Evolutionary conservation across 805 yeast species (phyloP).

Genomic region (Kurtzmaniella fragi): DNA sequence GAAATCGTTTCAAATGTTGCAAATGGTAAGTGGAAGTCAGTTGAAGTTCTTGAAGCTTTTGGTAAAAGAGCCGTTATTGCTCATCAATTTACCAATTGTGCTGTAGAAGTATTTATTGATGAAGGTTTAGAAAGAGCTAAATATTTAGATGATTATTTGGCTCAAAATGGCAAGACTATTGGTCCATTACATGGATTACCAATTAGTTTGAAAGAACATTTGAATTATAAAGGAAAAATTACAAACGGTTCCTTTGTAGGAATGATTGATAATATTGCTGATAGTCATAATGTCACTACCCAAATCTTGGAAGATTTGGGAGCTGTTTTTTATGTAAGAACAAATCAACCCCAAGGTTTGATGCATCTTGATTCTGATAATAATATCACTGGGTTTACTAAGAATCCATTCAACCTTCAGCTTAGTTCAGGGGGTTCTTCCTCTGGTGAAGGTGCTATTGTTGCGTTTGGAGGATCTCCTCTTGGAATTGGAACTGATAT

Average conservation of each 20-base stretch:
- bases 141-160: slow-evolving; percentile 49
- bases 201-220: slow-evolving; percentile 62
- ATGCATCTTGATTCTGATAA: slow-evolving; percentile 29
- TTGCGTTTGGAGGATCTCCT: slow-evolving; percentile 41
- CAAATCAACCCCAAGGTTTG: slow-evolving; percentile 26
- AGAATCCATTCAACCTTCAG: slow-evolving; percentile 25
- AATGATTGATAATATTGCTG: no score
- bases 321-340: slow-evolving; percentile 25
- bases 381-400: slow-evolving; percentile 21
- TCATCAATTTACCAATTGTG: slow-evolving; percentile 57
- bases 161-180: slow-evolving; percentile 44
- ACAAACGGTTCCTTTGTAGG: slow-evolving; percentile 39
- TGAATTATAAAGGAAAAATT: slow-evolving; percentile 46
- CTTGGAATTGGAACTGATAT: slow-evolving; percentile 41
- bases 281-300: no score
- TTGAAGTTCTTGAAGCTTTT: slow-evolving; percentile 53
- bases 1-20: slow-evolving; percentile 41
- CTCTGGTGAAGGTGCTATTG: slow-evolving; percentile 48
- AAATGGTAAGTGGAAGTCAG: slow-evolving; percentile 42
- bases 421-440: slow-evolving; percentile 51
- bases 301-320: slow-evolving; percentile 21
- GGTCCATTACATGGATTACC: slow-evolving; percentile 74
- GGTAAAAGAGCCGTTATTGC: slow-evolving; percentile 62
- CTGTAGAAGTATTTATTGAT: slow-evolving; percentile 57
- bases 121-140: slow-evolving; percentile 58